Conservation (phyloP, 2,329 filamentous ascomycete species). For the Zymoseptoria pseudotritici region DNA sequence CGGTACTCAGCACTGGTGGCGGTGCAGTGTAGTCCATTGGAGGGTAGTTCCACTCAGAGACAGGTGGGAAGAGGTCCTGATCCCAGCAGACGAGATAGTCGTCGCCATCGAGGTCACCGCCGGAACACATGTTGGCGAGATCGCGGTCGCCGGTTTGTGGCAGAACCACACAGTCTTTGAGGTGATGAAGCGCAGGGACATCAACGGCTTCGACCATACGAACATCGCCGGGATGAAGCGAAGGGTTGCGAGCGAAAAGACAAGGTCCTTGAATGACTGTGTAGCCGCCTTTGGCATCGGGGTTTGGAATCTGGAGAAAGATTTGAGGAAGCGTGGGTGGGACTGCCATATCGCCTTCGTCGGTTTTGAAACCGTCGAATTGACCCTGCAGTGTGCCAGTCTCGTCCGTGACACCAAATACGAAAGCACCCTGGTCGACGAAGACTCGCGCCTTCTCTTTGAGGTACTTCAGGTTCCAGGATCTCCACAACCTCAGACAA, state of each 20-base stretch:
- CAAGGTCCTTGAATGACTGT: constrained; percentile 68
- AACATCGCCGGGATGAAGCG: constrained; percentile 85
- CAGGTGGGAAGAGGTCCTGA: constrained; percentile 56
- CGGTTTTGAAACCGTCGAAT: constrained; percentile 30
- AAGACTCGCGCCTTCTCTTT: constrained; percentile 88
- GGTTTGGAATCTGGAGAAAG: constrained; percentile 70
- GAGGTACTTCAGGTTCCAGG: constrained; percentile 81
- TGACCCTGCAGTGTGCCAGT: constrained; percentile 68
- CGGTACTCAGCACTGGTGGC: constrained; percentile 48
- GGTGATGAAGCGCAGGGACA: constrained; percentile 61
- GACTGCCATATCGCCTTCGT: neutral
- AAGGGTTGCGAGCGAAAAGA: constrained; percentile 83
- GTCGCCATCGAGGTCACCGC: constrained; percentile 90
- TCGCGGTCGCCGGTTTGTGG: constrained; percentile 76
- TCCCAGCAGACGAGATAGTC: constrained; percentile 97
- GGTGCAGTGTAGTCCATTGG: constrained; percentile 71
- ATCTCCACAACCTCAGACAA: constrained; percentile 73
- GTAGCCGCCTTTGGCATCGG: constrained; percentile 43
- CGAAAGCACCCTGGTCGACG: constrained; percentile 74
- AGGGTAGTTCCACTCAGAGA: constrained; percentile 54
- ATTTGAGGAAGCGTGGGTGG: constrained; percentile 61
- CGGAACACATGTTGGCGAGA: constrained; percentile 88
- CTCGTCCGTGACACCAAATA: constrained; percentile 86
- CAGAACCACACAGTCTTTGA: constrained; percentile 81
- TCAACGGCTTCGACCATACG: constrained; percentile 81